Evolutionary conservation across 306 rosid genomes (phyloP), one percentile per base, ranked within the genome.

Genomic region (Mucuna pruriens): DNA sequence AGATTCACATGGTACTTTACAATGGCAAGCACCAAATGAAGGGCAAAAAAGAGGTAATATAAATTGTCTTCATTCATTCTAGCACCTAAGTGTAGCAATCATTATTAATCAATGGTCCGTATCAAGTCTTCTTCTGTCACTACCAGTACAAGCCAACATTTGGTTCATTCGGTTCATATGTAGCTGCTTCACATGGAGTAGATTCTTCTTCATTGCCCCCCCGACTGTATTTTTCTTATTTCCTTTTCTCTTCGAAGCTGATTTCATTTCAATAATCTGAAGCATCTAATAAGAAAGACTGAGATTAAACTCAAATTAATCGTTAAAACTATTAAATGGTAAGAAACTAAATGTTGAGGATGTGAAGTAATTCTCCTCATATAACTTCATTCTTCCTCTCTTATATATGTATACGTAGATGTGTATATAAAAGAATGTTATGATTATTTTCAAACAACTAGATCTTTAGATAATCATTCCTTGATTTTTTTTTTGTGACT

Each of bases 131-230:
- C 33, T 77, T 84, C 91, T 83, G 38, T 86, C 86, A 5, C 20
- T 66, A 22, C 87, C 90, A 10, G 80, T 1, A 11, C 84, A 83
- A 0, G 5, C 19, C 42, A 89, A 80, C 36, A 85, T 62, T 36
- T 76, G 58, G 64, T 93, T 76, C 57, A 44, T 36, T 52, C 40
- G 6, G 58, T 71, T 64, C 60, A n/a, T 68, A 11, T 25, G 46
- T 8, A 90, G 60, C 87, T 86, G 31, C 52, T 66, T 85, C 29
- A 83, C 81, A 0, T 84, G 71, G 20, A 87, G 46, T 67, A 90
- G 52, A 80, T 90, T 91, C 84, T 82, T 92, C 90, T 83, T 92
- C 76, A 92, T 82, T 0, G 5, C 83, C n/a, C n/a, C n/a, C 38
- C 6, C 55, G 0, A 89, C 69, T 78, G 85, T 85, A 84, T 31